Conservation (phyloP, 192 early-diverging fungal species). For the Funneliformis mosseae region DNA sequence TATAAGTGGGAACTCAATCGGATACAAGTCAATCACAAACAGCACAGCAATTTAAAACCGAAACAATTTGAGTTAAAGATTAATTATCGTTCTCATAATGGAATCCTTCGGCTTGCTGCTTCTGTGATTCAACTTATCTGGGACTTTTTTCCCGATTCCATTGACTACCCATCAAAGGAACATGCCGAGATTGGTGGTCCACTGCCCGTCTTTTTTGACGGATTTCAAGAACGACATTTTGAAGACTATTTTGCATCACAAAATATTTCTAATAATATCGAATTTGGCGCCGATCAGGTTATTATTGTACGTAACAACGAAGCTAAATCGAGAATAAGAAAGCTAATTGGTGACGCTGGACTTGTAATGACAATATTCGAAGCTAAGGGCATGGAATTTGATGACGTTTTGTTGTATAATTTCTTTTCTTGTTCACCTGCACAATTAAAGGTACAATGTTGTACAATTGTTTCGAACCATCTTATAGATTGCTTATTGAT, state of each 20-base stretch:
- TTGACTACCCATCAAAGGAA: neutral
- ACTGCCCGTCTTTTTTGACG: neutral
- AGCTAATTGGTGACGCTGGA: neutral
- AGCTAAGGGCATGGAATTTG: slow-evolving; percentile 24
- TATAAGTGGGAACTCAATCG: slow-evolving; percentile 27
- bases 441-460: slow-evolving; percentile 1
- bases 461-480: neutral
- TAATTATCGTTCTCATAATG: slow-evolving; percentile 30
- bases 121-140: slow-evolving; percentile 23
- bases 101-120: slow-evolving; percentile 3
- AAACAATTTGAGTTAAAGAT: slow-evolving; percentile 17
- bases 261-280: neutral
- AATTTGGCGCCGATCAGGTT: slow-evolving; percentile 6
- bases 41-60: neutral
- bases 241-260: neutral
- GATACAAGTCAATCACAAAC: neutral
- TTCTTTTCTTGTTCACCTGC: slow-evolving; percentile 13
- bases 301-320: slow-evolving; percentile 28
- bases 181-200: slow-evolving; percentile 18
- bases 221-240: neutral
- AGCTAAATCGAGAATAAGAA: neutral
- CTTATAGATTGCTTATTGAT: neutral
- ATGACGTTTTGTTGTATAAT: slow-evolving; percentile 32
- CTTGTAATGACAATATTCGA: slow-evolving; percentile 25
- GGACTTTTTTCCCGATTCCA: slow-evolving; percentile 19